Base-by-base conservation (phyloP, 805 yeast species). In the Millerozyma miso region DNA sequence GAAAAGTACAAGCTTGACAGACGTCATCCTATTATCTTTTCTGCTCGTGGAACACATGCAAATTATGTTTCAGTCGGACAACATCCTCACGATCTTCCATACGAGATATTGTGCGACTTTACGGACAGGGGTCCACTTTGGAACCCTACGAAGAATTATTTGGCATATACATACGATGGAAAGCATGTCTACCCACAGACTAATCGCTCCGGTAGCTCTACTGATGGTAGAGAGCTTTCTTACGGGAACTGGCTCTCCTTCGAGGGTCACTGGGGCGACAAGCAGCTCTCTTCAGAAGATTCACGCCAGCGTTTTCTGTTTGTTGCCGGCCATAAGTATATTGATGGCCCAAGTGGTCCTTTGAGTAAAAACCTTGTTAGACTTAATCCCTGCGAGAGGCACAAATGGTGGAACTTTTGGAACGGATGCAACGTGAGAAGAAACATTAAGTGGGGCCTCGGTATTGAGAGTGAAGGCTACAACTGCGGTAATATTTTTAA, bases 41-140 rank as follows among this genome's bases (percentile, higher is more conserved):
- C 93, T 16, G 97, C 97, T 0, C 73, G 97, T 48, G 99, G 99
- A 0, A 91, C 99, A 0, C 99, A 91, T 65, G 98, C 98, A 15
- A 91, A 93, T 62, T 91, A 91, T 59, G 95, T 93, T 0, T 79
- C 93, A n/a, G 90, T 85, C 0, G 99, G 99, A 0, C 96, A 90
- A 57, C 96, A 91, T 59, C 82, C 96, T 0, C 98, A 90, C 60
- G 99, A 91, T 62, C 74, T 90, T 38, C 99, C 99, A 0, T 90
- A 88, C 66, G 84, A 87, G 40, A 90, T 95, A 43, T 68, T 91
- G 40, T 80, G 88, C 40, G 99, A 91, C 67, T 91, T 88, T 64
- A 88, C 99, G 1, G 99, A 91, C 61, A 72, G 96, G 35, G 99
- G 99, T 1, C 85, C 95, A 2, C 69, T 91, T 54, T 91, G 99